Conservation (phyloP, 2,329 filamentous ascomycete genomes). For the Ophiostoma triangulosporum region DNA sequence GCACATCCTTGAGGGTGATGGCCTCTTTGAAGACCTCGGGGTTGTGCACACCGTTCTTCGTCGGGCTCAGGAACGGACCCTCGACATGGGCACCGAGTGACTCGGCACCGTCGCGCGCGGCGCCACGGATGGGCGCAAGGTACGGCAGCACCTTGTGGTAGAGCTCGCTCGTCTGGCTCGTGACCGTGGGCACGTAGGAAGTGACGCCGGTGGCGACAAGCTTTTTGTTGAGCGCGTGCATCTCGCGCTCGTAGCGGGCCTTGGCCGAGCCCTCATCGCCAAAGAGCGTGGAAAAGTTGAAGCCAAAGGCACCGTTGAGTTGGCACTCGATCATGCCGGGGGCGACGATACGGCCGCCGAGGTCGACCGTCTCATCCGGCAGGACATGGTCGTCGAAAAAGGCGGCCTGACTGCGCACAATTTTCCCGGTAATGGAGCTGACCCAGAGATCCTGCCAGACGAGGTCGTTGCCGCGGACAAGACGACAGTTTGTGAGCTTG, state of each 20-base stretch:
- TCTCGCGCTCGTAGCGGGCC: slow-evolving; percentile 55
- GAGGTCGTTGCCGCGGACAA: slow-evolving; percentile 54
- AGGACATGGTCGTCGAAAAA: slow-evolving; percentile 56
- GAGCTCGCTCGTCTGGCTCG: slow-evolving; percentile 65
- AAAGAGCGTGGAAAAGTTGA: slow-evolving; percentile 78
- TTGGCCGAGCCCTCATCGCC: slow-evolving; percentile 28
- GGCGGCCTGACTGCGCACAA: slow-evolving; percentile 54
- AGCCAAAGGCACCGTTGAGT: slow-evolving; percentile 83
- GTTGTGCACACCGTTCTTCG: slow-evolving; percentile 80
- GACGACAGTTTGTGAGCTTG: slow-evolving; percentile 78
- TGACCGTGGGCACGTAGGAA: slow-evolving; percentile 74
- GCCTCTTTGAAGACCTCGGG: slow-evolving; percentile 54
- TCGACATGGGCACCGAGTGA: slow-evolving; percentile 84
- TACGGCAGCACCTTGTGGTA: slow-evolving; percentile 71
- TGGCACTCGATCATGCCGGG: slow-evolving; percentile 86
- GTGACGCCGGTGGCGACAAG: slow-evolving; percentile 74
- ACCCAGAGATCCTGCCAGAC: slow-evolving; percentile 80
- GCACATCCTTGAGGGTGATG: slow-evolving; percentile 49
- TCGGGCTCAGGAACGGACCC: slow-evolving; percentile 72
- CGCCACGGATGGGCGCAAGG: slow-evolving; percentile 55
- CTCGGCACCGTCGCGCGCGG: slow-evolving; percentile 55
- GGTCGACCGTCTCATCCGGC: slow-evolving; percentile 64
- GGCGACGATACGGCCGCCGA: slow-evolving; percentile 69
- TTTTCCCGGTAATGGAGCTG: slow-evolving; percentile 66
- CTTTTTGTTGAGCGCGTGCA: slow-evolving; percentile 55